phyloP scores from a whole-genome alignment of 1,139 yeast species.

The Candida tropicalis region DNA sequence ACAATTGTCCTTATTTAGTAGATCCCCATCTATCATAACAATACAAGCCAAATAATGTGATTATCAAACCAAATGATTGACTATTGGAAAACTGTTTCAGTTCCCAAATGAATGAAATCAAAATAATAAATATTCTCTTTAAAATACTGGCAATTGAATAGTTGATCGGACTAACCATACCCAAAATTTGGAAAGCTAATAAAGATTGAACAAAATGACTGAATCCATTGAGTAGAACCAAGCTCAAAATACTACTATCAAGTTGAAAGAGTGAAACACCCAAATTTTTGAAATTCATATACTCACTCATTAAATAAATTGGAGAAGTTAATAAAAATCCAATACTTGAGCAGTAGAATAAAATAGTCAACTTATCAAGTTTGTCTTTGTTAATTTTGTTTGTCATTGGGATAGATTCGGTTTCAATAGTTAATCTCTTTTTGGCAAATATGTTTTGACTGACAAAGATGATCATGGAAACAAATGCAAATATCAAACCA shows the following conservation, averaged over 20 bases:
- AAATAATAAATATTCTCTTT: slow-evolving; percentile 83
- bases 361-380: slow-evolving; percentile 79
- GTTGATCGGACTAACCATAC: slow-evolving; percentile 82
- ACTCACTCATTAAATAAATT: slow-evolving; percentile 69
- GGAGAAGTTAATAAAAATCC: slow-evolving; percentile 84
- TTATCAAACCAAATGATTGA: slow-evolving; percentile 70
- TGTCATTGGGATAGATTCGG: slow-evolving; percentile 10
- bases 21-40: slow-evolving; percentile 77
- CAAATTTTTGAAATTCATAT: slow-evolving; percentile 33
- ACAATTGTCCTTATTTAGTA: not conserved
- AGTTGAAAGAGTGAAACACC: slow-evolving; percentile 38
- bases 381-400: slow-evolving; percentile 32
- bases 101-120: slow-evolving; percentile 81
- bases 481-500: slow-evolving; percentile 75
- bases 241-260: slow-evolving; percentile 28
- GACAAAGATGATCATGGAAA: slow-evolving; percentile 85
- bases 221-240: slow-evolving; percentile 65
- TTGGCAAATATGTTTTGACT: slow-evolving; percentile 92
- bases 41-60: slow-evolving; percentile 68
- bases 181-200: slow-evolving; percentile 86
- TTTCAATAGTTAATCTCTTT: slow-evolving; percentile 61
- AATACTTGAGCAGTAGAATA: slow-evolving; percentile 79
- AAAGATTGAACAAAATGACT: slow-evolving; percentile 86
- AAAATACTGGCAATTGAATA: slow-evolving; percentile 89
- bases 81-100: slow-evolving; percentile 33